Conservation (phyloP, 2,329 filamentous ascomycete genomes). For the Decorospora gaudefroyi region DNA sequence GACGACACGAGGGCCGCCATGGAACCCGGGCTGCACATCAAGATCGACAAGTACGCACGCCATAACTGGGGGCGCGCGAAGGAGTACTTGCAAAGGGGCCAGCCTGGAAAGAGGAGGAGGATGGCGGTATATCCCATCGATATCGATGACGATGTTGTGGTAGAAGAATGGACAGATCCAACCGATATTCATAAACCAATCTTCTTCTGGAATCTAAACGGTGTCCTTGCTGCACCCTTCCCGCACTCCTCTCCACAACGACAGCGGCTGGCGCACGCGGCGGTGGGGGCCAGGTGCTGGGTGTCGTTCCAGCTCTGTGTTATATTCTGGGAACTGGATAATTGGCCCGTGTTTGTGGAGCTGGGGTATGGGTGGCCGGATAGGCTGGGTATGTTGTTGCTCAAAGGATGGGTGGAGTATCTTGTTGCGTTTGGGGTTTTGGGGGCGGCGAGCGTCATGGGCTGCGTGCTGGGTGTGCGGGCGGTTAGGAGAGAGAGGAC, state of each 20-base stretch:
- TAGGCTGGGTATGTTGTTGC: background rate
- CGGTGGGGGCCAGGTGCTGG: slow-evolving; percentile 22
- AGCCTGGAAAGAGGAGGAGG: background rate
- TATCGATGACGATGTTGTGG: slow-evolving; percentile 45
- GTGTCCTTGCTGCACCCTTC: slow-evolving; percentile 27
- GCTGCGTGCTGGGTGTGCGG: background rate
- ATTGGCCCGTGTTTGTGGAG: slow-evolving; percentile 36
- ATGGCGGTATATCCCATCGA: slow-evolving; percentile 11
- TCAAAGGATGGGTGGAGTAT: background rate
- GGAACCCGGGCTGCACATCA: slow-evolving; percentile 33
- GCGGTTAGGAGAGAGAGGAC: slow-evolving; percentile 1
- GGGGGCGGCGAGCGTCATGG: background rate
- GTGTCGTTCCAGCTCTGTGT: slow-evolving; percentile 30
- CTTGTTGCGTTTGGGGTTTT: background rate
- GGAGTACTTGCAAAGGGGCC: background rate
- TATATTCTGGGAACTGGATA: slow-evolving; percentile 40
- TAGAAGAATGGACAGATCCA: slow-evolving; percentile 56
- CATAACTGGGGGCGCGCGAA: slow-evolving; percentile 56
- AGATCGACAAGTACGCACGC: slow-evolving; percentile 45
- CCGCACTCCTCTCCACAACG: background rate
- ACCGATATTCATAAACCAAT: slow-evolving; percentile 53
- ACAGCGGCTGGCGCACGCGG: slow-evolving; percentile 1
- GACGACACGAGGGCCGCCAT: background rate
- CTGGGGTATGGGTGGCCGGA: background rate
- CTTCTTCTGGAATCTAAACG: slow-evolving; percentile 59